Evolutionary conservation across 768 basidiomycete species (phyloP).

Genomic region (Mycena rebaudengoi): DNA sequence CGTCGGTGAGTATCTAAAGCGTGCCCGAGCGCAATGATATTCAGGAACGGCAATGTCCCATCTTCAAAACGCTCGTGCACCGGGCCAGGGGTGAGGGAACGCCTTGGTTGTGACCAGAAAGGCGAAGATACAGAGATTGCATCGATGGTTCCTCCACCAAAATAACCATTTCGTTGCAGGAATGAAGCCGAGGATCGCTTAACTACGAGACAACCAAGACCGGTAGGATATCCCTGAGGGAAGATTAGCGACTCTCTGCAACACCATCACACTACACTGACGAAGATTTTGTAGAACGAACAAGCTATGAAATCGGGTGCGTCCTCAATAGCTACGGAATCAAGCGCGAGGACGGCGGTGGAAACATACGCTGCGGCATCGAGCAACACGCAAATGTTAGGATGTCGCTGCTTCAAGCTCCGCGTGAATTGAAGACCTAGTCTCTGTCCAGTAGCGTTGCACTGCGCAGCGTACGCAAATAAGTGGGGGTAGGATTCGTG

Average conservation of each 20-base stretch:
- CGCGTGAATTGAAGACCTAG: constrained; percentile 17
- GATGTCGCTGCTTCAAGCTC: constrained; percentile 14
- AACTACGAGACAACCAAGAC: constrained; percentile 62
- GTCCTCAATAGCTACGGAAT: constrained; percentile 31
- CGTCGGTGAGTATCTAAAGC: constrained; percentile 22
- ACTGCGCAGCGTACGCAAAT: constrained; percentile 26
- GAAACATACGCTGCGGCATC: constrained; percentile 68
- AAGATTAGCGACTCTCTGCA: neutral
- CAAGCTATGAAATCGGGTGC: constrained; percentile 65
- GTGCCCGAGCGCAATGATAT: constrained; percentile 22
- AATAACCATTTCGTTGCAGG: constrained; percentile 58
- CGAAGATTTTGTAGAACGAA: constrained; percentile 70
- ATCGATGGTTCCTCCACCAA: constrained; percentile 64
- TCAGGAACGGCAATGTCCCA: constrained; percentile 27
- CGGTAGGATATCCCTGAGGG: constrained; percentile 56
- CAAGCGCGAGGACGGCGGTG: constrained; percentile 56
- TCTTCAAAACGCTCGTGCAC: constrained; percentile 27
- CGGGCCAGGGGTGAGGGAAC: constrained; percentile 14
- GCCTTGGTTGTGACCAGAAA: constrained; percentile 20
- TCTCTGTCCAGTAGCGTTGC: constrained; percentile 28
- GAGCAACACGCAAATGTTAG: constrained; percentile 38
- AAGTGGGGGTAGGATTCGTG: constrained; percentile 34
- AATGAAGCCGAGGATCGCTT: constrained; percentile 52
- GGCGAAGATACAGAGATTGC: constrained; percentile 59
- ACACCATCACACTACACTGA: neutral